Base-by-base conservation (phyloP, 2,329 filamentous ascomycete species). In the Chrysoporthe puriensis region DNA sequence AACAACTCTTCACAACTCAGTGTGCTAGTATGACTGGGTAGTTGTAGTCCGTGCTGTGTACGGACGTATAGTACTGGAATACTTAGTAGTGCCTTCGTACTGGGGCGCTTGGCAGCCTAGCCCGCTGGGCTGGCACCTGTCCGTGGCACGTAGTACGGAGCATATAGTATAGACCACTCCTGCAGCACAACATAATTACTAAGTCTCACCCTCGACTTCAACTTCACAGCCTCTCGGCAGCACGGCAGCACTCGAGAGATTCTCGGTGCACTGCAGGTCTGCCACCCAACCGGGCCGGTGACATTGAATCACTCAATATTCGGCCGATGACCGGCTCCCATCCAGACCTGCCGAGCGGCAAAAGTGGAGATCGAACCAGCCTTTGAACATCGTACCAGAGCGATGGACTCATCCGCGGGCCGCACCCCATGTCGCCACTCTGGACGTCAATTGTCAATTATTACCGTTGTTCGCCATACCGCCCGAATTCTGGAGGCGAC, bases 291-390 rank as follows among this genome's bases (percentile, higher is more conserved):
- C 50, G 50, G 50, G 50, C 21, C 50, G 50, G 50, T 14, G 26
- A 34, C 32, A 14, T 54, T 54, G 50, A 13, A 32, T 34, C 6
- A n/a, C n/a, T n/a, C 46, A 40, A 34, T 26, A 26, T n/a, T 43
- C n/a, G 34, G 50, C 62, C 62, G 62, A 63, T 56, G 62, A 63
- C 62, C 62, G 62, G 62, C 48, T 56, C 50, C 21, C 44, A 7
- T 36, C 9, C 44, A 34, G 21, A 21, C 34, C 50, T 44, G 60
- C 46, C 60, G 57, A 60, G 57, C 62, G 62, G 62, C 62, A 63
- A 57, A 44, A 46, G 50, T 46, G 48, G 40, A 50, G 26, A 36
- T 36, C 7, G 34, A 18, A 43, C 40, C 58, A 34, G 16, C 40
- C 14, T 36, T 42, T 34, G 36, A 21, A 13, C 18, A 34, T 8